These are phyloP conservation scores for Boechera divaricarpa DNA, from an alignment of 345 rosid species.

Conservation along the genomic window DNA sequence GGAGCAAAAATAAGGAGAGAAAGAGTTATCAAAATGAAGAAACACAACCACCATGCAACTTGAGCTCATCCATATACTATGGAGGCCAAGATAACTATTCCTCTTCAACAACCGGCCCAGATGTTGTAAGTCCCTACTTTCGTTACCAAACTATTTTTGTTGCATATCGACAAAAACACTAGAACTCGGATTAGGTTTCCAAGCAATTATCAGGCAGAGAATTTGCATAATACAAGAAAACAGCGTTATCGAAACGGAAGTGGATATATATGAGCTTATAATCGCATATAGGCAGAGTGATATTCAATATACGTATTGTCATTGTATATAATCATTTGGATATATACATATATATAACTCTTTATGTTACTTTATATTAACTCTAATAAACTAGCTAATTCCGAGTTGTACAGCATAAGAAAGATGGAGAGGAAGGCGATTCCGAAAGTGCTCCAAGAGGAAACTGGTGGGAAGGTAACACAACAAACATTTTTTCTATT, in stretches of 20 bases:
- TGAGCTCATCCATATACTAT: conserved; percentile 87
- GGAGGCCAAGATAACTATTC: conserved; percentile 93
- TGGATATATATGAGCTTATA: not conserved
- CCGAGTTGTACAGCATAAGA: conserved; percentile 56
- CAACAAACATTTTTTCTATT: not conserved
- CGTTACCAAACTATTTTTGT: conserved; percentile 5
- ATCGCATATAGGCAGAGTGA: not conserved
- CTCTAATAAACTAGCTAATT: conserved; percentile 21
- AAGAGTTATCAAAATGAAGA: conserved; percentile 59
- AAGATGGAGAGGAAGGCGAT: conserved; percentile 60
- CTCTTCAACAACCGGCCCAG: conserved; percentile 51
- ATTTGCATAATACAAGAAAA: not conserved
- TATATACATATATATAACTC: not conserved
- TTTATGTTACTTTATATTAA: not conserved
- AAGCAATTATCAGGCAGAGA: not conserved
- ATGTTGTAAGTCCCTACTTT: conserved; percentile 49
- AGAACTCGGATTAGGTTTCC: conserved; percentile 14
- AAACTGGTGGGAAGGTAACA: conserved; percentile 95
- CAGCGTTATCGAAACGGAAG: not conserved
- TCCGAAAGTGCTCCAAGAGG: conserved; percentile 76
- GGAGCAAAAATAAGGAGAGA: conserved; percentile 47
- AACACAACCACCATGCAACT: conserved; percentile 66
- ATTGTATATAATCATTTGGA: not conserved
- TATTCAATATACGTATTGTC: not conserved
- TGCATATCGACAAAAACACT: conserved; percentile 4